A percentile compares a stretch with the other conserved stretches of the same genome.
Conservation (phyloP, 2,329 filamentous ascomycete species). For the Ophiocordyceps camponoti-leonardi region DNA sequence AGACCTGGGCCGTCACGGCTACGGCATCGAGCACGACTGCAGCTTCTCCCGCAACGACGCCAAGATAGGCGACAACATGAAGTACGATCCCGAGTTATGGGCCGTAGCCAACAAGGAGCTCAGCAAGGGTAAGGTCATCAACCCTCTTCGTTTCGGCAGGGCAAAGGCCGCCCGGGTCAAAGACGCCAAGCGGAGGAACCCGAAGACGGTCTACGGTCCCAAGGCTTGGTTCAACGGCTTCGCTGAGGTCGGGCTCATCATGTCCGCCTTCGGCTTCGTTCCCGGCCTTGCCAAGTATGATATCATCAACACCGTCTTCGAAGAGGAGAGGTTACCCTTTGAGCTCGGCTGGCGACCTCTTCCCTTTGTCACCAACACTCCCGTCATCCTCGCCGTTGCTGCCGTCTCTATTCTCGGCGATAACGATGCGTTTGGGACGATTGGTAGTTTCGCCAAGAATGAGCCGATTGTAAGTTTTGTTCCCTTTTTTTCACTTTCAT, state of each 20-base stretch:
- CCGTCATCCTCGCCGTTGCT: not conserved
- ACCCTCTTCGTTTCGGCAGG: not conserved
- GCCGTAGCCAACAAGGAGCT: not conserved
- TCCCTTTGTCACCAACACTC: not conserved
- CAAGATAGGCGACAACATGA: not conserved
- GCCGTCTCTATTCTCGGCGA: slow-evolving; percentile 1
- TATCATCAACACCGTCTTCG: not conserved
- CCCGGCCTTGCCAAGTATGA: not conserved
- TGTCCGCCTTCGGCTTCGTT: not conserved
- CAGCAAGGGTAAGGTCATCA: not conserved
- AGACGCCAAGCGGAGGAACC: not conserved
- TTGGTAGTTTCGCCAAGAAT: not conserved
- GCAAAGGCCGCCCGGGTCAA: not conserved
- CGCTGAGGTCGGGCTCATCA: not conserved
- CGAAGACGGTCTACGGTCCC: not conserved
- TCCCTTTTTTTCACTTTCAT: no score
- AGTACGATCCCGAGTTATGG: not conserved
- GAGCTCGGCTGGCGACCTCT: not conserved
- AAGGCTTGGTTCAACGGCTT: not conserved
- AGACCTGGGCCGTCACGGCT: not conserved
- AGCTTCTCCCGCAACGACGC: not conserved
- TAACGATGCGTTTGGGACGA: slow-evolving; percentile 3
- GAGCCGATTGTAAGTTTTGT: not conserved
- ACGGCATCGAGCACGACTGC: not conserved
- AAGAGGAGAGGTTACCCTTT: not conserved